phyloP scores from a whole-genome alignment of 441 rosid genomes.

The Pelargonium myrrhifolium region DNA sequence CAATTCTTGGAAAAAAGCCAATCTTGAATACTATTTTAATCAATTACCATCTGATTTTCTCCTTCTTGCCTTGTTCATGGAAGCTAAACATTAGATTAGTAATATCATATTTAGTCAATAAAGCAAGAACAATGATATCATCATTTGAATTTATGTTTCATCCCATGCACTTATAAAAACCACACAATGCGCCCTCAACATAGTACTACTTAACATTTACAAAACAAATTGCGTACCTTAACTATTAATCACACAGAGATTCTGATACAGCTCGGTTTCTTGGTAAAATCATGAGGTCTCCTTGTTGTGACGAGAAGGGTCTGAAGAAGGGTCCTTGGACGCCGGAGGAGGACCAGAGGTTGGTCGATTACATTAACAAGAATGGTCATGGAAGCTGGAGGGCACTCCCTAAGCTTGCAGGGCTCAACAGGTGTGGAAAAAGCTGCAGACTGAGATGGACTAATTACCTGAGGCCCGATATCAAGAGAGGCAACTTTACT shows the following conservation, averaged over 20 bases:
- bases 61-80: no score
- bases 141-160: constrained; percentile 16
- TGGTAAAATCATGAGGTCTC: constrained; percentile 25
- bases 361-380: constrained; percentile 24
- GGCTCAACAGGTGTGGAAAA: constrained; percentile 40
- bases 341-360: constrained; percentile 31
- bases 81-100: no score
- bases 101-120: no score
- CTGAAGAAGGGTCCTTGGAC: constrained; percentile 43
- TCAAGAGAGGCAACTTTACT: constrained; percentile 36
- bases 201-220: no score
- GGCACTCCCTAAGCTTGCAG: constrained; percentile 32
- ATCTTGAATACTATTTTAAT: no score
- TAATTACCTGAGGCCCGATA: constrained; percentile 42
- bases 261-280: neutral
- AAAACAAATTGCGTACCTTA: no score
- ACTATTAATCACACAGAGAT: no score
- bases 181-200: no score
- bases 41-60: no score
- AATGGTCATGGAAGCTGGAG: constrained; percentile 37
- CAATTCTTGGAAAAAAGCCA: no score
- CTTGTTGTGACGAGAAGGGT: constrained; percentile 17
- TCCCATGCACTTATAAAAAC: constrained; percentile 18
- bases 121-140: constrained; percentile 16
- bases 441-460: constrained; percentile 44